Evolutionary conservation across 2,329 filamentous ascomycete species (phyloP), one percentile per base, ranked within the genome.

Genomic region (Didymella arachidicola): DNA sequence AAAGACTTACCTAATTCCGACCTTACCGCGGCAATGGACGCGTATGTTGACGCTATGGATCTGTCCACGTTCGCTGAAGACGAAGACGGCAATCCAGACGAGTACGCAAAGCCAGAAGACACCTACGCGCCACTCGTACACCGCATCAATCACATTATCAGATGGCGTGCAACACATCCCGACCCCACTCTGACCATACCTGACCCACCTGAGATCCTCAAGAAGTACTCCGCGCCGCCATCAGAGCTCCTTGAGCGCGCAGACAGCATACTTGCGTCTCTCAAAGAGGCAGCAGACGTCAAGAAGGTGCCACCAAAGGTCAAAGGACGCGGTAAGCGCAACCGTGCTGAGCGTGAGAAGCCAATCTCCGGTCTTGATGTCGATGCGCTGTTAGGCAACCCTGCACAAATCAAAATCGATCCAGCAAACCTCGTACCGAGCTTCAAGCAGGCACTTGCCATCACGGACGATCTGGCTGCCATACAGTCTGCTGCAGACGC

Each of bases 41-140:
- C 92, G 63, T 98, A 94, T 67, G 92, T 99, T 7, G 92, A 98
- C 73, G 87, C 86, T 7, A 97, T 99, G 94, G 93, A 97, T 69
- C 80, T 99, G 2, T 89, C 89, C 1, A 82, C 77, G 0, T 87
- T 89, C 69, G 89, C 84, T 10, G 84, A 82, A 44, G 89, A 96
- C 68, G 91, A 95, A 44, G 85, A 93, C 42, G 91, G 73, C 12
- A 76, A 86, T 10, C 77, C 80, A 1, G 73, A 79, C 1, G 92
- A 97, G 71, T 94, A 91, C 60, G 87, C 90, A 41, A 81, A 88
- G 0, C 85, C 94, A 46, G 91, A 96, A 39, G 92, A 96, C 34
- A 89, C 89, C 1, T 98, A 87, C 74, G 93, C 92, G 25, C 93
- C 94, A 4, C 80, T 90, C 4, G 84, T 98, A n/a, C 94, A 98